phyloP scores from a whole-genome alignment of 805 yeast genomes.

The Candida broadrunensis region DNA sequence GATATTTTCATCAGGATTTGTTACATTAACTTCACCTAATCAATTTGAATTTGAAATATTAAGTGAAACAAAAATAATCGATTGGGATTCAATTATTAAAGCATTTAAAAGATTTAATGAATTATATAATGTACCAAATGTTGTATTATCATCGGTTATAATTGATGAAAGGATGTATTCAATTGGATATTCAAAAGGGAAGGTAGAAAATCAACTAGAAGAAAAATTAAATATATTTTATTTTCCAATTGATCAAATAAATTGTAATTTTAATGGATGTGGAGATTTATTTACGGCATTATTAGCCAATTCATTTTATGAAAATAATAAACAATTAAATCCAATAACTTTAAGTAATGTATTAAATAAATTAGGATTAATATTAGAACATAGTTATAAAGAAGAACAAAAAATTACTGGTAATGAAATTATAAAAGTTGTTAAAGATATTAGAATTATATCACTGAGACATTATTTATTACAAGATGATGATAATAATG shows the following conservation, averaged over 20 bases:
- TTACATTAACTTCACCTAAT: slow-evolving; percentile 64
- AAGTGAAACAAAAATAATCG: slow-evolving; percentile 42
- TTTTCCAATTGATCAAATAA: slow-evolving; percentile 45
- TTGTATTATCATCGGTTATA: slow-evolving; percentile 59
- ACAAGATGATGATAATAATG: slow-evolving; percentile 9
- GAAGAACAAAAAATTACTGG: slow-evolving; percentile 13
- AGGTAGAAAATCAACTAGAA: neutral
- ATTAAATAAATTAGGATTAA: slow-evolving; percentile 22
- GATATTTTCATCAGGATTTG: slow-evolving; percentile 40
- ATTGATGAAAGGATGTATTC: slow-evolving; percentile 34
- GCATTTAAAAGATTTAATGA: slow-evolving; percentile 43
- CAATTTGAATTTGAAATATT: slow-evolving; percentile 70
- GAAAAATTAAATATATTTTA: slow-evolving; percentile 18
- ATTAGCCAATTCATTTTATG: slow-evolving; percentile 47
- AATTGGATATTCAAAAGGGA: slow-evolving; percentile 30
- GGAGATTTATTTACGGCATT: slow-evolving; percentile 73
- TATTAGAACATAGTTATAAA: slow-evolving; percentile 26
- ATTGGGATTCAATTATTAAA: slow-evolving; percentile 29
- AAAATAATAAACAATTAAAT: slow-evolving; percentile 16
- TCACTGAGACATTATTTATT: slow-evolving; percentile 29
- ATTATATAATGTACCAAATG: slow-evolving; percentile 43
- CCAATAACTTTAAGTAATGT: slow-evolving; percentile 24
- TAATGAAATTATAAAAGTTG: slow-evolving; percentile 14
- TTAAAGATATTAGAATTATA: slow-evolving; percentile 34
- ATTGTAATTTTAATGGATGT: slow-evolving; percentile 67